Conservation (phyloP, 192 early-diverging fungal species). For the Backusella macrospora region DNA sequence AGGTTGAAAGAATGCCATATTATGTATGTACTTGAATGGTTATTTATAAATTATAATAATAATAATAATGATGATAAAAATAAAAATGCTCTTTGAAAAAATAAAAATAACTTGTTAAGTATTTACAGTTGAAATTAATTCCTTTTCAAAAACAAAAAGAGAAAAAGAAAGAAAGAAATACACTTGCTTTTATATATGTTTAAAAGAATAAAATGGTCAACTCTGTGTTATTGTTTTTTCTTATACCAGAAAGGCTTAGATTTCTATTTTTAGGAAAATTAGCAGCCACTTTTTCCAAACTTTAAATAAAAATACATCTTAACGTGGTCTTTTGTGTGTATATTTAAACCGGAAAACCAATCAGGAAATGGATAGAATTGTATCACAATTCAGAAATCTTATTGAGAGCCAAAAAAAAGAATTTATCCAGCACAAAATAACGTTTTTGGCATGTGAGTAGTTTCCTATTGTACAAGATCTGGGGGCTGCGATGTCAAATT, state of each 20-base stretch:
- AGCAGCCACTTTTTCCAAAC: slow-evolving; percentile 14
- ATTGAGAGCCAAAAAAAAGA: slow-evolving; percentile 6
- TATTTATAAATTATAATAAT: not conserved
- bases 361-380: slow-evolving; percentile 5
- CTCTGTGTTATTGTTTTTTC: slow-evolving; percentile 1
- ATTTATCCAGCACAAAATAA: slow-evolving; percentile 11
- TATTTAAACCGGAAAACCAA: slow-evolving; percentile 2
- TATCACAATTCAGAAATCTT: slow-evolving; percentile 1
- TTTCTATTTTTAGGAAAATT: slow-evolving; percentile 12
- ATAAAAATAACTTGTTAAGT: not conserved
- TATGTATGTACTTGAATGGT: not conserved
- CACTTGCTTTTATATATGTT: not conserved
- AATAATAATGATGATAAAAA: not conserved
- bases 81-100: not conserved
- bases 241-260: slow-evolving; percentile 5
- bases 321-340: not conserved
- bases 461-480: slow-evolving; percentile 9
- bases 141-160: not conserved
- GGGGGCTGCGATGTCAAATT: slow-evolving; percentile 4
- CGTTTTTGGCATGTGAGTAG: slow-evolving; percentile 6
- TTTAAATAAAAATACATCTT: slow-evolving; percentile 10
- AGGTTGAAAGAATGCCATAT: slow-evolving; percentile 4
- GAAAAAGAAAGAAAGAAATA: not conserved
- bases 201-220: not conserved
- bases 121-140: slow-evolving; percentile 13